A percentile compares a stretch with the other conserved stretches of the same genome.
Evolutionary conservation across 1,284 basidiomycete species (phyloP).

Genomic region (Salmacisia buchloeana): DNA sequence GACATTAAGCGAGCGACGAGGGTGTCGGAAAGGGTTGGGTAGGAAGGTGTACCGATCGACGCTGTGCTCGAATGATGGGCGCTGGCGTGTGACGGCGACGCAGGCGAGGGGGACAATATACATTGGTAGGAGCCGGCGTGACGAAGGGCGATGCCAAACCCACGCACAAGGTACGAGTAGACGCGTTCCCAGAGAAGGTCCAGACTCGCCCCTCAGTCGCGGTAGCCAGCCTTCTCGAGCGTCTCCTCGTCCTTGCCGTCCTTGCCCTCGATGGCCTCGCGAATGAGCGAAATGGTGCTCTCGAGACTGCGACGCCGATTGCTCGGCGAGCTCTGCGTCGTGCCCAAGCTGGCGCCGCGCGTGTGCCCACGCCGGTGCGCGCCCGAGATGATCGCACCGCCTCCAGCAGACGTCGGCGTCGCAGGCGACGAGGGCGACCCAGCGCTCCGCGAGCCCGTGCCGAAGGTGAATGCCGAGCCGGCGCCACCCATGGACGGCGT

Average conservation of each 20-base stretch:
- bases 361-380: constrained; percentile 65
- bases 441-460: neutral
- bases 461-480: neutral
- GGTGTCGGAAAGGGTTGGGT: too few species aligned
- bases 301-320: constrained; percentile 86
- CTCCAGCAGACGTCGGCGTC: constrained; percentile 14
- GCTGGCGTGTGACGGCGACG: too few species aligned
- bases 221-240: constrained; percentile 1
- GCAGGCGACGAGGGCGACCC: neutral
- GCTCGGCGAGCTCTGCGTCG: constrained; percentile 91
- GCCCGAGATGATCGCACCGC: constrained; percentile 7
- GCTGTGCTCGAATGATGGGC: too few species aligned
- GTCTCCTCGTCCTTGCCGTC: constrained; percentile 33
- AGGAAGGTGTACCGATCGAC: too few species aligned
- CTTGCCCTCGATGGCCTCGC: constrained; percentile 53
- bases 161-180: too few species aligned
- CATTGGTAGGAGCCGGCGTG: too few species aligned
- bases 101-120: too few species aligned
- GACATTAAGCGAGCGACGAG: too few species aligned
- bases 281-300: constrained; percentile 91
- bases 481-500: constrained; percentile 26
- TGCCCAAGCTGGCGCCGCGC: constrained; percentile 83
- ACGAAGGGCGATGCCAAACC: too few species aligned
- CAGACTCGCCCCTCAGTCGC: neutral
- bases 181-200: neutral